These are phyloP conservation scores for Aureobasidium sp. DNA, from an alignment of 2,329 filamentous ascomycete species.

Conservation along the genomic window DNA sequence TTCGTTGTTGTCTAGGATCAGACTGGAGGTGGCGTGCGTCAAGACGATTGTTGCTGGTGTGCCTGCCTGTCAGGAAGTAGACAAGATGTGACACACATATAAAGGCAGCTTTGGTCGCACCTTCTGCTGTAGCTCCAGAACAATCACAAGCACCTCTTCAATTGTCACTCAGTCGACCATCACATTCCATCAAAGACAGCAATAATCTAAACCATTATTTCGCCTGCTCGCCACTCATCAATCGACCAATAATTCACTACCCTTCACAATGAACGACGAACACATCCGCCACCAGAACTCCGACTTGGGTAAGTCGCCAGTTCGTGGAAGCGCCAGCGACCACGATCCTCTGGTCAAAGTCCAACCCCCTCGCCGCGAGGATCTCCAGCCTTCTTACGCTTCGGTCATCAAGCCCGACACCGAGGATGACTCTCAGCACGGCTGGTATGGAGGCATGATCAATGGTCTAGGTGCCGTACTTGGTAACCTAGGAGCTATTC, in stretches of 20 bases:
- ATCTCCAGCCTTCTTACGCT: constrained; percentile 78
- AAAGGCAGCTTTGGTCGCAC: neutral
- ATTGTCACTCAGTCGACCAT: neutral
- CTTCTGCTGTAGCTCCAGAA: neutral
- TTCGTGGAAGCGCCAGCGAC: constrained; percentile 16
- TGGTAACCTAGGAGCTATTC: constrained; percentile 75
- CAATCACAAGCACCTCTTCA: neutral
- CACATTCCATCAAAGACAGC: neutral
- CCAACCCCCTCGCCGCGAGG: constrained; percentile 70
- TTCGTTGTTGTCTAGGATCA: constrained; percentile 1
- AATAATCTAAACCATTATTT: neutral
- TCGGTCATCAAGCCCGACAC: constrained; percentile 53
- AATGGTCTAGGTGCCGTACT: constrained; percentile 65
- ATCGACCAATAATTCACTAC: neutral
- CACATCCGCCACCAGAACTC: neutral
- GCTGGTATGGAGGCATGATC: constrained; percentile 88
- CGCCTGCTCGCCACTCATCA: neutral
- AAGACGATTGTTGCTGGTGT: constrained; percentile 9
- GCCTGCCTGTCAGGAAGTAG: neutral
- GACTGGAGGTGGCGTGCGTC: neutral
- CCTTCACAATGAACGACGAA: constrained; percentile 16
- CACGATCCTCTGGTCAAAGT: constrained; percentile 42
- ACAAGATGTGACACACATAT: constrained; percentile 2
- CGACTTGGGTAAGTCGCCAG: constrained; percentile 25
- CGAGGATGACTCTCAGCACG: constrained; percentile 61